phyloP scores from a whole-genome alignment of 306 rosid genomes.

The Spatholobus suberectus region DNA sequence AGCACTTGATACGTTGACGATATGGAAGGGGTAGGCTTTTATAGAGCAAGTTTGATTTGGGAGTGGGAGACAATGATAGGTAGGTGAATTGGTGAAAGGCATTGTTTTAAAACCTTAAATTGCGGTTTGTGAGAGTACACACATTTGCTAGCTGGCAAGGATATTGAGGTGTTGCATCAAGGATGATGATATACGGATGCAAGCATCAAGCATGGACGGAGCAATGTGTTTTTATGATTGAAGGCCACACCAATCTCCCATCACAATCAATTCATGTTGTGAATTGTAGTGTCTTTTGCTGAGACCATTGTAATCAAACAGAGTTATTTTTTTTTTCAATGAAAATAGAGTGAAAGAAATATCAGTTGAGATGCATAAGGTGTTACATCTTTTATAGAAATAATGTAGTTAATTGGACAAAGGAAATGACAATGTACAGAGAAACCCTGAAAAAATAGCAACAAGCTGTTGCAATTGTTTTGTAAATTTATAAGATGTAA shows the following conservation, averaged over 20 bases:
- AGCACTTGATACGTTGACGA: constrained; percentile 38
- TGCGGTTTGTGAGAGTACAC: constrained; percentile 34
- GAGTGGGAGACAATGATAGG: constrained; percentile 34
- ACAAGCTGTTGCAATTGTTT: too few relatives aligned
- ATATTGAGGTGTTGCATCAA: background rate
- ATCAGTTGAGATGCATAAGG: too few relatives aligned
- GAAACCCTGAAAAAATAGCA: too few relatives aligned
- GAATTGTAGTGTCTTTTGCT: background rate
- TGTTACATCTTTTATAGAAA: too few relatives aligned
- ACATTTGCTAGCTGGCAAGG: background rate
- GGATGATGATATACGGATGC: background rate
- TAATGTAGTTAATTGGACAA: too few relatives aligned
- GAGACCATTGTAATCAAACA: background rate
- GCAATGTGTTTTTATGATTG: background rate
- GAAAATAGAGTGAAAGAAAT: too few relatives aligned
- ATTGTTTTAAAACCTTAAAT: background rate
- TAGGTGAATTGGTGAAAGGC: constrained; percentile 45
- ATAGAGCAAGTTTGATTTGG: background rate
- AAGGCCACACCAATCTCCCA: too few relatives aligned
- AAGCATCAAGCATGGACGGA: too few relatives aligned
- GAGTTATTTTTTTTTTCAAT: too few relatives aligned
- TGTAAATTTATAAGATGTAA: too few relatives aligned
- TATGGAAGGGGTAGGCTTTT: constrained; percentile 7
- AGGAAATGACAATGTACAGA: too few relatives aligned
- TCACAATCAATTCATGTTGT: background rate